Base-by-base conservation (phyloP, 768 basidiomycete species). In the Hortiboletus campestris region DNA sequence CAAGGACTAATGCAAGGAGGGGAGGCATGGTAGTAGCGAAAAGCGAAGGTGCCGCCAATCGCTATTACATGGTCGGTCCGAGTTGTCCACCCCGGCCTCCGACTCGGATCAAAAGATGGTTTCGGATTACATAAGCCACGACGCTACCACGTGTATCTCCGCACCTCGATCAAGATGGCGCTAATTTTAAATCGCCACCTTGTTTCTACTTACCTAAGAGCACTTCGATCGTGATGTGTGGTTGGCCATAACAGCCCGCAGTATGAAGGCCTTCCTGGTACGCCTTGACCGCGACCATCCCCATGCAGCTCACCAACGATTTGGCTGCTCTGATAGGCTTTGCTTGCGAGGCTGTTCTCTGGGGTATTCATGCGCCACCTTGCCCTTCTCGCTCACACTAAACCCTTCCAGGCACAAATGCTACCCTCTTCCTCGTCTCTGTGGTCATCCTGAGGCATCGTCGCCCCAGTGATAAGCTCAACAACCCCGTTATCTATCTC, bases 251-350 rank as follows among this genome's bases (percentile, higher is more conserved):
- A 25, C 25, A 34, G 34, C 34, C 34, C 13, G 9, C 34, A 34
- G 25, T 25, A 25, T 25, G 25, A 6, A 25, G 25, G 25, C 25
- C 25, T 25, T 34, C 9, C 11, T 10, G 6, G 34, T 8, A 34
- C 9, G 34, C 9, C 25, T 25, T 41, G 51, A 55, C 32, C 19
- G 29, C 25, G 6, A 45, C 32, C 40, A 13, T 46, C 38, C 12
- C 43, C 9, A 73, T 72, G 68, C 36, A 32, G 20, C 68, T 74
- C 40, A 51, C 61, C 1, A 61, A 55, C 16, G 68, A 75, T 49
- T 16, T 75, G 2, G 68, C 75, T 35, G 68, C 72, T 13, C 56
- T 77, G 46, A 63, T 75, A 43, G 75, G 75, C 25, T 76, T 76
- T 46, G 69, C 53, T 3, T 73, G 67, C 57, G 76, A 77, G 55